Evolutionary conservation across 1,284 basidiomycete species (phyloP), one percentile per base, ranked within the genome.

Genomic region (Moesziomyces antarcticus): DNA sequence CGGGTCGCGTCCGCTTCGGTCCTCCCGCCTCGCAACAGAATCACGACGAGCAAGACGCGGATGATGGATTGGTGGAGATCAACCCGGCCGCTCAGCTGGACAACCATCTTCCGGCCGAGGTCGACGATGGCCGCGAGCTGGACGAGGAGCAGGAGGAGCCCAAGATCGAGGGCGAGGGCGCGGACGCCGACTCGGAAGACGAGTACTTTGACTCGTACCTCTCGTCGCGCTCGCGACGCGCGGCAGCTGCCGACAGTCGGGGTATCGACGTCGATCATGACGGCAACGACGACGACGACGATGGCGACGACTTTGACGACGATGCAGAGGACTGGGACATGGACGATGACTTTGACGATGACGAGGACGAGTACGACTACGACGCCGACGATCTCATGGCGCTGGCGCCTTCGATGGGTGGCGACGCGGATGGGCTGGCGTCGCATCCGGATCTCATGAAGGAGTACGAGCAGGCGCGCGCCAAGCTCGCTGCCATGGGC

Each of bases 301-400:
- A 45, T 14, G 56, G 50, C 14, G 64, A 56, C 6, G 61, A 59
- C 5, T 44, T 11, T 20, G 67, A 59, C n/a, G 50, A 49, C 8
- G 51, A 54, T 27, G 49, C 37, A 91, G 85, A 93, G 91, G 67
- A 94, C 88, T 77, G 92, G 91, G 27, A 92, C 91, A 75, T 94
- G 89, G 87, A 76, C 5, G 73, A 68, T 24, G 74, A 78, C 13
- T 57, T 69, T 43, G 66, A 68, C 45, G 64, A 71, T 3, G 73
- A 75, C 41, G 76, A 80, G 18, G 57, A 67, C 11, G 77, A 80
- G 25, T 67, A 73, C 41, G 82, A 72, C n/a, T 81, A 80, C 49
- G 73, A 76, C n/a, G 50, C 73, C 16, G 75, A 78, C 14, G 82
- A 83, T 43, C 61, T 82, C 3, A 67, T 73, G 47, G 72, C 69